Percentiles rank a stretch among this genome's conserved stretches.
These are phyloP conservation scores for Lathyrus aphaca DNA, from an alignment of 306 rosid species.

Conservation along the genomic window DNA sequence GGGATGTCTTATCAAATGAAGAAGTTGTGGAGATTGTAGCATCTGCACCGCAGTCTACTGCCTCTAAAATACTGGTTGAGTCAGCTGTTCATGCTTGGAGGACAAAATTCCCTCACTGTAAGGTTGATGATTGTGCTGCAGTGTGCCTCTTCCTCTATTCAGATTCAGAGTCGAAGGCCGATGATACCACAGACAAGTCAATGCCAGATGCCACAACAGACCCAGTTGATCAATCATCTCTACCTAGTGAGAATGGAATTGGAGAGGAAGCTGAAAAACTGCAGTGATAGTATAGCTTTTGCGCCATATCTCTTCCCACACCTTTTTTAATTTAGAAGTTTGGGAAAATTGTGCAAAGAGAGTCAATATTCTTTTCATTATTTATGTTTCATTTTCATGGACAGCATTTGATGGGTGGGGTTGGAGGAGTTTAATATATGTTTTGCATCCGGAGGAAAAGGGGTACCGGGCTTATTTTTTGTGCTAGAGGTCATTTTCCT, in stretches of 20 bases:
- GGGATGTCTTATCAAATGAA: slow-evolving; percentile 89
- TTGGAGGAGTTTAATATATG: slow-evolving; percentile 13
- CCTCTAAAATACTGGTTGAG: slow-evolving; percentile 70
- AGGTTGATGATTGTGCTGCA: slow-evolving; percentile 88
- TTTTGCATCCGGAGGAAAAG: slow-evolving; percentile 53
- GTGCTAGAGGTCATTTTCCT: slow-evolving; percentile 49
- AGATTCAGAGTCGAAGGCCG: slow-evolving; percentile 35
- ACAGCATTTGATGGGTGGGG: slow-evolving; percentile 39
- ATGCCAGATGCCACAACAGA: slow-evolving; percentile 24
- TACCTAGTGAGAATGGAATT: slow-evolving; percentile 39
- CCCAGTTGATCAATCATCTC: slow-evolving; percentile 39
- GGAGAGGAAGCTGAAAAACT: slow-evolving; percentile 38
- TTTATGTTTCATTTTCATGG: slow-evolving; percentile 45
- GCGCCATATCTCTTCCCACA: slow-evolving; percentile 43
- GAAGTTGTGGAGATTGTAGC: slow-evolving; percentile 87
- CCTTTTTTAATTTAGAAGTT: slow-evolving; percentile 51
- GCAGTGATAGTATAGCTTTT: slow-evolving; percentile 40
- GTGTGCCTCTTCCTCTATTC: slow-evolving; percentile 79
- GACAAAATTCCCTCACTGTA: slow-evolving; percentile 61
- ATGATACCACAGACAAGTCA: slow-evolving; percentile 33
- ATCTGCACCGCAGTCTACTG: slow-evolving; percentile 57
- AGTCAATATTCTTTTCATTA: slow-evolving; percentile 49
- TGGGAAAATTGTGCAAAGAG: slow-evolving; percentile 42
- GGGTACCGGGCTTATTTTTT: slow-evolving; percentile 50
- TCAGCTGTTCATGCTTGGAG: slow-evolving; percentile 73